Percentiles rank a stretch among this genome's conserved stretches.
Conservation (phyloP, 805 yeast genomes). For the Scheffersomyces ergatensis region DNA sequence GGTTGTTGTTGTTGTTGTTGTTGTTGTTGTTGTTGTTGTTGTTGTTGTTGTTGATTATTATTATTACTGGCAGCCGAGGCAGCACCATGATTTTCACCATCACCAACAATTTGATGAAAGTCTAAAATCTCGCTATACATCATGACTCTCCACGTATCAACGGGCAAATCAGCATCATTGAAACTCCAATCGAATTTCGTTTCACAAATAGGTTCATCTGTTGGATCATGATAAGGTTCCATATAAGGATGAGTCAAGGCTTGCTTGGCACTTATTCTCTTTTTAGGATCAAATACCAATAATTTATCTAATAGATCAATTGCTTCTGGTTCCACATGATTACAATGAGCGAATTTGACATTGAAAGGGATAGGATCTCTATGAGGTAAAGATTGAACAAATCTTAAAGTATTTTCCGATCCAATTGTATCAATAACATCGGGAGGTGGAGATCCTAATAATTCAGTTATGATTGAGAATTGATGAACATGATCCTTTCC, state of each 20-base stretch:
- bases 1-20: slow-evolving; percentile 24
- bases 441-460: slow-evolving; percentile 92
- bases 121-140: slow-evolving; percentile 97
- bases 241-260: slow-evolving; percentile 88
- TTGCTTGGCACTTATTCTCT: slow-evolving; percentile 88
- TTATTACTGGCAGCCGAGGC: slow-evolving; percentile 7
- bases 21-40: slow-evolving; percentile 25
- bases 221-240: slow-evolving; percentile 94
- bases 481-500: slow-evolving; percentile 99
- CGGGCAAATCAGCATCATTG: slow-evolving; percentile 96
- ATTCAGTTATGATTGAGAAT: slow-evolving; percentile 93
- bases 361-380: slow-evolving; percentile 88
- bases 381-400: slow-evolving; percentile 90
- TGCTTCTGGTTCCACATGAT: slow-evolving; percentile 74
- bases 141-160: slow-evolving; percentile 98
- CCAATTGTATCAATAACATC: slow-evolving; percentile 96
- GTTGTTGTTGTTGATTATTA: no score
- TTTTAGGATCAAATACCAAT: slow-evolving; percentile 93
- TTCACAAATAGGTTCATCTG: slow-evolving; percentile 94
- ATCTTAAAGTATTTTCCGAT: slow-evolving; percentile 89
- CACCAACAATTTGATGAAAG: slow-evolving; percentile 83
- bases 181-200: slow-evolving; percentile 97
- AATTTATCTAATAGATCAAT: slow-evolving; percentile 83
- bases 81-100: slow-evolving; percentile 12
- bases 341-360: slow-evolving; percentile 68